A percentile compares a stretch with the other conserved stretches of the same genome.
Conservation (phyloP, 2,329 filamentous ascomycete species). For the Trichophyton verrucosum region DNA sequence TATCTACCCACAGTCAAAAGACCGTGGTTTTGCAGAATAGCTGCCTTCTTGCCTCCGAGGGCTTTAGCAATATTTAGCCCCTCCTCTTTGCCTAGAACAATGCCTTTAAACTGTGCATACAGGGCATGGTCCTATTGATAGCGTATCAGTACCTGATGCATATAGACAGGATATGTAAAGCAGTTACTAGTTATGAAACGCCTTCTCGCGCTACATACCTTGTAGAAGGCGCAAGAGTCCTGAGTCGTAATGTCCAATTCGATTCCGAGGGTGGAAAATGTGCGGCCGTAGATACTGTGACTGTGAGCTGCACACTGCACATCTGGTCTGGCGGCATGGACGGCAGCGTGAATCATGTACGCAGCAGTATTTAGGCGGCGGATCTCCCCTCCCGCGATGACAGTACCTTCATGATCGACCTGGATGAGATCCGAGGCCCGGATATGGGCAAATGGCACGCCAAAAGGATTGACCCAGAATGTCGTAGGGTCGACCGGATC, state of each 20-base stretch:
- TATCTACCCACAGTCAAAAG: conserved; percentile 39
- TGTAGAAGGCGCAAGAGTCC: conserved; percentile 35
- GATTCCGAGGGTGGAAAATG: conserved; percentile 32
- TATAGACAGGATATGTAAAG: background rate
- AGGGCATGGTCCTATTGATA: conserved; percentile 37
- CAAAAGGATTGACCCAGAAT: conserved; percentile 57
- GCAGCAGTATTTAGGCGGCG: conserved; percentile 37
- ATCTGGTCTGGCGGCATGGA: conserved; percentile 45
- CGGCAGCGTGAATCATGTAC: conserved; percentile 42
- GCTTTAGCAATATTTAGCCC: conserved; percentile 40
- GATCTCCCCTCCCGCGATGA: conserved; percentile 49
- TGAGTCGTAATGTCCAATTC: conserved; percentile 36
- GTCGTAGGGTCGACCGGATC: conserved; percentile 48
- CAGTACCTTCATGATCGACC: conserved; percentile 48
- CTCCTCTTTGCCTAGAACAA: conserved; percentile 42
- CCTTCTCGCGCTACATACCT: conserved; percentile 18
- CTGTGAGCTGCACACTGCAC: conserved; percentile 44
- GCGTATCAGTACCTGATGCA: background rate
- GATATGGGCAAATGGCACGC: conserved; percentile 49
- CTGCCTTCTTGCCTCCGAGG: conserved; percentile 40
- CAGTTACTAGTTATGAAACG: background rate
- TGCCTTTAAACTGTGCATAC: conserved; percentile 42
- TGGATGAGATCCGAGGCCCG: conserved; percentile 56
- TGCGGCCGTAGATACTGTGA: conserved; percentile 41
- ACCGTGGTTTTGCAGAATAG: conserved; percentile 43